Base-by-base conservation (phyloP, 1,284 basidiomycete genomes). In the Sporisorium exsertum region DNA sequence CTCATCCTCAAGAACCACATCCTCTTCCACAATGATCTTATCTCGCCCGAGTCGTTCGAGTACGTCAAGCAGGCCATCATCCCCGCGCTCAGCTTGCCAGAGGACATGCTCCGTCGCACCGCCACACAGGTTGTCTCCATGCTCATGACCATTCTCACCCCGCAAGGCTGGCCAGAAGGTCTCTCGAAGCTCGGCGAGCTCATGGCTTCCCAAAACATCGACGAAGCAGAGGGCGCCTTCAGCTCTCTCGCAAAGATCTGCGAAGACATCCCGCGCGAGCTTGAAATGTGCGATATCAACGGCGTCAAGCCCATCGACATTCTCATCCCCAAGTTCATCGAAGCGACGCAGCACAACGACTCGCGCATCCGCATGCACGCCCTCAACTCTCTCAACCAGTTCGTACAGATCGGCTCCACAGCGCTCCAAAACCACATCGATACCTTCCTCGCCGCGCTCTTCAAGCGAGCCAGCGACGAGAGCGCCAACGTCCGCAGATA, bases 1-100 rank as follows among this genome's bases (percentile, higher is more conserved):
- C 93, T 98, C 81, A 89, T 99, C 37, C 91, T 99, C 86, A 99
- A 99, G 90, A 99, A 98, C 87, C 94, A 96, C 81, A 83, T 89
- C 60, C 84, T 81, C 68, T 74, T 81, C 53, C 78, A 81, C 55
- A 57, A 79, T 49, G 78, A 80, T 54, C 72, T 65, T 51, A 77
- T 83, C 33, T 67, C 79, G n/a, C 69, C 79, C 35, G 79, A 78
- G 37, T 78, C 78, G 45, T 72, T 83, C 64, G 79, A 77, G 33
- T 84, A 84, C 52, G 80, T 85, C 72, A 80, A 84, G 72, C 65
- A 71, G 20, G 73, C 77, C 69, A 80, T 85, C 58, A 72, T 85
- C 29, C 83, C 82, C 24, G 83, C 81, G 5, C 78, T 85, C 52
- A 67, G 75, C 52, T 69, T 79, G 35, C 70, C 69, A 32, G 81